Evolutionary conservation across 116 monocot species (phyloP), one percentile per base, ranked within the genome.

Genomic region (Papilionanthe hybrid): DNA sequence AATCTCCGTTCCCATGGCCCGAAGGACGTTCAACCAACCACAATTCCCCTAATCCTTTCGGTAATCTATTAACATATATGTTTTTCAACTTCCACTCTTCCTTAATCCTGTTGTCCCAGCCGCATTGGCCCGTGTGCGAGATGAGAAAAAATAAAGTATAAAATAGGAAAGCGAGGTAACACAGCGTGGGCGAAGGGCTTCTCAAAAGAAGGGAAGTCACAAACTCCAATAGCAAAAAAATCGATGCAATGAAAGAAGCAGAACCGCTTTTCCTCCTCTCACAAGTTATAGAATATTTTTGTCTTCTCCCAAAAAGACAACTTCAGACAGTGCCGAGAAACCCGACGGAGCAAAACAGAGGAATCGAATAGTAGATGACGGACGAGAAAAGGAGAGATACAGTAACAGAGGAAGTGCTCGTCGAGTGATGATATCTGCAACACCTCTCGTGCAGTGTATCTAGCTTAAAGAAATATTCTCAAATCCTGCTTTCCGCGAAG

Each of bases 131-230:
- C 29, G 73, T 30, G 19, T 20, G 73, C 10, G 7, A 73, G 37
- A n/a, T 9, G 47, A 27, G 48, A 19, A 75, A 49, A 75, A 75
- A 17, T 3, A 53, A 15, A 53, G 53, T 57, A 53, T 53, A 53
- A 53, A 53, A 53, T 37, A 25, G 57, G 30, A 32, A 77, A 45
- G 41, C 30, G 19, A 77, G 55, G 9, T 7, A 37, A 77, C 15
- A 15, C 6, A 10, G 72, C 71, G 72, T 78, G 82, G 18, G 72
- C 55, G 10, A 55, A 25, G 30, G 42, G 44, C 28, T 72, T 78
- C 82, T 82, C 78, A 77, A 82, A 82, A 68, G 82, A 77, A 82
- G 82, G 32, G 71, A 71, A 67, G 20, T 10, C 75, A 20, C 75
- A 75, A 75, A 75, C 75, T 49, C 22, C 53, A 53, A 75, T 15